phyloP scores from a whole-genome alignment of 345 rosid genomes.

The Trapa bicornis region DNA sequence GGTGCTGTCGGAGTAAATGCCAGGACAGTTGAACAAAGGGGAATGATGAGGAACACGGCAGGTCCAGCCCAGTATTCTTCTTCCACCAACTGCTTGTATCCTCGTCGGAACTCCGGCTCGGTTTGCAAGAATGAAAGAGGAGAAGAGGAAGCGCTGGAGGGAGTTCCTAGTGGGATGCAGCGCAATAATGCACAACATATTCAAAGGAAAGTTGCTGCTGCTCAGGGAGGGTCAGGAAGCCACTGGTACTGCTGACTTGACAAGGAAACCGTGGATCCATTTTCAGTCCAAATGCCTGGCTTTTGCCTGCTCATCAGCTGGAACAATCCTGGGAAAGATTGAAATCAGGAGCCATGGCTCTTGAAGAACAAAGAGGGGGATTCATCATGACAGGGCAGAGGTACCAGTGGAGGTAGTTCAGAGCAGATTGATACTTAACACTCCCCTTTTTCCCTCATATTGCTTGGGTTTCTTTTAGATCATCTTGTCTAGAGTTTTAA shows the following conservation, averaged over 20 bases:
- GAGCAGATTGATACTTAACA: neutral
- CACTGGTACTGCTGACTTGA: constrained; percentile 49
- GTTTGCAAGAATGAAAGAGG: constrained; percentile 53
- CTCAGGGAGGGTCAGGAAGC: constrained; percentile 56
- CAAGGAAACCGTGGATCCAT: neutral
- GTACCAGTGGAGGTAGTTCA: neutral
- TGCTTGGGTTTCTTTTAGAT: neutral
- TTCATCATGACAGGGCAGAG: neutral
- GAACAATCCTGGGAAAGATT: neutral
- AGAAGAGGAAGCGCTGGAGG: constrained; percentile 47
- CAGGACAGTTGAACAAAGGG: constrained; percentile 62
- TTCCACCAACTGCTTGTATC: constrained; percentile 5
- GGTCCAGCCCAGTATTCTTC: constrained; percentile 41
- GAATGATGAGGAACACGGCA: constrained; percentile 56
- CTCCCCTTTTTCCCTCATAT: neutral
- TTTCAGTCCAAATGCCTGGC: neutral
- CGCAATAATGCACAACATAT: constrained; percentile 74
- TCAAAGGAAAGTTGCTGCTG: constrained; percentile 75
- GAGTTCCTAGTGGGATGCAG: constrained; percentile 52
- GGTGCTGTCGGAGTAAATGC: constrained; percentile 32
- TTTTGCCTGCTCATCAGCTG: neutral
- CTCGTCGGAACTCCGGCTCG: constrained; percentile 26
- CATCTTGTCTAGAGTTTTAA: neutral
- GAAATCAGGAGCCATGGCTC: neutral
- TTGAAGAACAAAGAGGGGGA: neutral